Conservation (phyloP, 2,329 filamentous ascomycete species). For the Pestalotiopsis sp. region DNA sequence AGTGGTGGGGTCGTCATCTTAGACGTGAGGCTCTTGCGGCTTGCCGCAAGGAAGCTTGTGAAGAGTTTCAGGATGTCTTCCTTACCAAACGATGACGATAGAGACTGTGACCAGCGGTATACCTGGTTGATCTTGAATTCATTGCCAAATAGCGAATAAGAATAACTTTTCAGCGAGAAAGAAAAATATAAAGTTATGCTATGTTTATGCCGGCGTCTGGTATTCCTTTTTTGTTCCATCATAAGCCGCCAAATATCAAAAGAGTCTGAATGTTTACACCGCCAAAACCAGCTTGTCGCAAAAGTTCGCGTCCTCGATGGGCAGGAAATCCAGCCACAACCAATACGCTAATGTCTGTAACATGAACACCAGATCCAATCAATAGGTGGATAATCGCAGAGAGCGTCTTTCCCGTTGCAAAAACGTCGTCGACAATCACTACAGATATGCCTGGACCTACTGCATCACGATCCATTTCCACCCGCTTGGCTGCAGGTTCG, state of each 20-base stretch:
- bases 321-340: constrained; percentile 59
- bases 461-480: constrained; percentile 51
- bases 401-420: constrained; percentile 57
- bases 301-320: constrained; percentile 50
- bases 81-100: too few species aligned
- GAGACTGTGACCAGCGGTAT: too few species aligned
- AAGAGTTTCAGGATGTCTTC: too few species aligned
- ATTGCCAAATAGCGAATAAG: too few species aligned
- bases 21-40: too few species aligned
- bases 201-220: too few species aligned
- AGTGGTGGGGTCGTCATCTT: too few species aligned
- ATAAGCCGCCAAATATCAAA: constrained; percentile 49
- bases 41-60: too few species aligned
- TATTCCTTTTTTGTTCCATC: constrained; percentile 18
- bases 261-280: constrained; percentile 52
- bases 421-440: constrained; percentile 62
- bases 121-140: too few species aligned
- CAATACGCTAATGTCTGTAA: constrained; percentile 47
- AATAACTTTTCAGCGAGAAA: too few species aligned
- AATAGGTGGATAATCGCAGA: constrained; percentile 54
- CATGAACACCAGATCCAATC: constrained; percentile 39
- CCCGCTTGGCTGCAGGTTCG: constrained; percentile 29
- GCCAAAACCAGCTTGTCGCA: constrained; percentile 52
- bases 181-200: too few species aligned
- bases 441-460: constrained; percentile 43